phyloP scores from a whole-genome alignment of 805 yeast species.

The Allodekkera sacchari region DNA sequence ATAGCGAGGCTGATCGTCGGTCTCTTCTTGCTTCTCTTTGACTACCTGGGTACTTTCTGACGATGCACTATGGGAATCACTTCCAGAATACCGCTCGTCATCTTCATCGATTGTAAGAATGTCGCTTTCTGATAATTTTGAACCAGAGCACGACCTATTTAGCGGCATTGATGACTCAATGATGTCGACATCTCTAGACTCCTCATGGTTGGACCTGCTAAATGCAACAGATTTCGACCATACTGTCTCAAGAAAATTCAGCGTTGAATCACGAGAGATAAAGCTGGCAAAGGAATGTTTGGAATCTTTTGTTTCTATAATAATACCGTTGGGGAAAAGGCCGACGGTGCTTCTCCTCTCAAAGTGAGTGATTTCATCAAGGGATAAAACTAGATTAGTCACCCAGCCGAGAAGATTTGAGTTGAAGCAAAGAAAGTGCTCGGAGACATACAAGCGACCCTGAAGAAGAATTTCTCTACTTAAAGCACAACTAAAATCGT shows the following conservation, averaged over 20 bases:
- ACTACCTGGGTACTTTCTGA: background rate
- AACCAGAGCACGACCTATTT: slow-evolving; percentile 6
- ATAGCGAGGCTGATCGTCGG: slow-evolving; percentile 15
- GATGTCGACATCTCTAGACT: slow-evolving; percentile 17
- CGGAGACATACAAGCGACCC: slow-evolving; percentile 79
- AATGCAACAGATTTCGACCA: slow-evolving; percentile 48
- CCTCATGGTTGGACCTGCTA: slow-evolving; percentile 19
- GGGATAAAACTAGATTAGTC: slow-evolving; percentile 65
- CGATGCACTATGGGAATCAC: slow-evolving; percentile 10
- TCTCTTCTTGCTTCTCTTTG: slow-evolving; percentile 21
- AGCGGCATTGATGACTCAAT: slow-evolving; percentile 11
- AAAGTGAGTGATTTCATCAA: slow-evolving; percentile 59
- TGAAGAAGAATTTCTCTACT: slow-evolving; percentile 81
- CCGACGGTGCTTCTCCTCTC: slow-evolving; percentile 86
- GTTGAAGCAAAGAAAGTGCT: slow-evolving; percentile 73
- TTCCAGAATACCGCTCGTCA: slow-evolving; percentile 5
- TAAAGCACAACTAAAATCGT: slow-evolving; percentile 86
- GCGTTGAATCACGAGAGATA: slow-evolving; percentile 69
- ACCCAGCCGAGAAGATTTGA: slow-evolving; percentile 88
- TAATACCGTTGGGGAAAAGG: slow-evolving; percentile 83
- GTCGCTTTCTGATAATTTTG: slow-evolving; percentile 20
- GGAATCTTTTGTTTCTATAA: slow-evolving; percentile 53
- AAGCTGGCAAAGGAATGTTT: slow-evolving; percentile 83
- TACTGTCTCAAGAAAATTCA: slow-evolving; percentile 56
- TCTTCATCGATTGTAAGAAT: slow-evolving; percentile 25